A percentile compares a stretch with the other conserved stretches of the same genome.
phyloP scores from a whole-genome alignment of 306 rosid species.

The Cicer pinnatifidum region DNA sequence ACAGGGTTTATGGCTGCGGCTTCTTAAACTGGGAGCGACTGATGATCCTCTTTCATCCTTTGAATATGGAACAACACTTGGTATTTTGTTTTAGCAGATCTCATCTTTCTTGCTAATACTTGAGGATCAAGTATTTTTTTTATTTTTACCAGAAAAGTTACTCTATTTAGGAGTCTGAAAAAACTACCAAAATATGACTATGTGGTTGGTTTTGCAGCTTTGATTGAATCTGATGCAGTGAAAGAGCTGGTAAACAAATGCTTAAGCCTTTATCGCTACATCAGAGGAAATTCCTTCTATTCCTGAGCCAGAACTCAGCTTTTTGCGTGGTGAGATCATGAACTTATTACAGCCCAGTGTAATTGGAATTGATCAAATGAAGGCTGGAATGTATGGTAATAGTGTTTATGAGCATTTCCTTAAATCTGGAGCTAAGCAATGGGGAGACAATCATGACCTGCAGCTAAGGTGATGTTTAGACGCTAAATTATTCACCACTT shows the following conservation, averaged over 20 bases:
- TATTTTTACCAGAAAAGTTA: conserved; percentile 41
- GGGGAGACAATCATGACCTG: conserved; percentile 96
- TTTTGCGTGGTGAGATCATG: conserved; percentile 76
- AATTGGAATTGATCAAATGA: conserved; percentile 85
- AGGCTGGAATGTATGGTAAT: conserved; percentile 55
- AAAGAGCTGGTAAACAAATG: conserved; percentile 80
- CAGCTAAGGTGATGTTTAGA: conserved; percentile 80
- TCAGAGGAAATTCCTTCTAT: conserved; percentile 92
- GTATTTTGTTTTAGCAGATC: conserved; percentile 52
- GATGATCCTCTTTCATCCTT: conserved; percentile 98
- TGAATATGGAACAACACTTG: conserved; percentile 99
- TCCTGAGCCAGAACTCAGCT: conserved; percentile 87
- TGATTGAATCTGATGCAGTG: conserved; percentile 98
- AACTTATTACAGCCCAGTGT: conserved; percentile 83
- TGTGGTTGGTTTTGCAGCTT: conserved; percentile 70
- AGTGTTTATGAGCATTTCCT: conserved; percentile 60
- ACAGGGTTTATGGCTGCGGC: conserved; percentile 98
- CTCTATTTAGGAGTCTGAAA: conserved; percentile 31
- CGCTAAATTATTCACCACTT: conserved; percentile 42
- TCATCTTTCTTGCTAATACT: conserved; percentile 40
- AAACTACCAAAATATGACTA: conserved; percentile 43
- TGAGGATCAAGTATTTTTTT: conserved; percentile 16
- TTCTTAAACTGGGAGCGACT: conserved; percentile 88
- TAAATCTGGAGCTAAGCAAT: conserved; percentile 69
- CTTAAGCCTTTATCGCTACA: conserved; percentile 58